These are phyloP conservation scores for Gracilaria caudata DNA, from an alignment of 23 red algal genomes.

Conservation along the genomic window DNA sequence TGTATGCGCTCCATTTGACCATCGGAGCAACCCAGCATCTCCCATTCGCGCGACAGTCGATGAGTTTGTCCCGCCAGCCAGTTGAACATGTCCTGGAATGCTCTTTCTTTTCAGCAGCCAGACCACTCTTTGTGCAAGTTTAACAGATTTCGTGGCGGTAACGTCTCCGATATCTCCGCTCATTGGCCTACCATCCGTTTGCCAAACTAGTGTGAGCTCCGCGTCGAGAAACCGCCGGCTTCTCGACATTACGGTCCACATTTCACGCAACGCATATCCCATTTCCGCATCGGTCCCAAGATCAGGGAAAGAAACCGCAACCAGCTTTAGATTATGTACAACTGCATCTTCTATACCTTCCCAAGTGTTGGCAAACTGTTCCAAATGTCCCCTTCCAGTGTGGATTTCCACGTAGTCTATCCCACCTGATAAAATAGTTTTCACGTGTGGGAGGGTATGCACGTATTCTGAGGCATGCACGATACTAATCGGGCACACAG, in stretches of 20 bases:
- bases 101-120: conserved; percentile 5
- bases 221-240: neutral
- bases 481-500: conserved; percentile 75
- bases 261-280: neutral
- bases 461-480: conserved; percentile 58
- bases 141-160: conserved; percentile 64
- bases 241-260: conserved; percentile 22
- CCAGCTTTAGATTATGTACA: conserved; percentile 34
- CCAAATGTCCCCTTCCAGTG: conserved; percentile 48
- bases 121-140: conserved; percentile 57
- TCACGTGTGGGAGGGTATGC: conserved; percentile 7
- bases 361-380: conserved; percentile 71
- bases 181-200: conserved; percentile 97
- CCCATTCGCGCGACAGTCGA: conserved; percentile 66
- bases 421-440: conserved; percentile 26
- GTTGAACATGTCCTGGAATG: conserved; percentile 87
- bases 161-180: conserved; percentile 90
- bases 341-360: conserved; percentile 30
- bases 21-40: conserved; percentile 33
- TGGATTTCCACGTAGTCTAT: conserved; percentile 93
- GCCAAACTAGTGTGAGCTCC: conserved; percentile 78
- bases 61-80: conserved; percentile 88
- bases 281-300: conserved; percentile 34
- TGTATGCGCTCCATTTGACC: neutral
- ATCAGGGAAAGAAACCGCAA: conserved; percentile 90